Percentiles rank a stretch among this genome's conserved stretches.
Conservation (phyloP, 2,329 filamentous ascomycete species). For the Ophiosphaerella herpotricha region DNA sequence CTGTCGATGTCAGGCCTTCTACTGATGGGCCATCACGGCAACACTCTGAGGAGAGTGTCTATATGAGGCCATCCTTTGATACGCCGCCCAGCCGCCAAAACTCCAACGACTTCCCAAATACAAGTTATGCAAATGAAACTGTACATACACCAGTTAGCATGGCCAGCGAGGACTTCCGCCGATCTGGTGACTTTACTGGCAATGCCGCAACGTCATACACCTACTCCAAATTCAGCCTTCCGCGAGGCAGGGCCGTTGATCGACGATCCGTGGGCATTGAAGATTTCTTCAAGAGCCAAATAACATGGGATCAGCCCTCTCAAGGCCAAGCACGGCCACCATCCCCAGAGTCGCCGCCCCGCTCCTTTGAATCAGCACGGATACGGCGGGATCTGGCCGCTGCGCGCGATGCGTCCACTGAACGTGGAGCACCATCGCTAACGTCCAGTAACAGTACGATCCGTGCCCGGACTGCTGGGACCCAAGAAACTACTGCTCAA, state of each 20-base stretch:
- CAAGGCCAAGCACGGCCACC: constrained; percentile 36
- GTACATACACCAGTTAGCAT: constrained; percentile 73
- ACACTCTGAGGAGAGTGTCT: constrained; percentile 42
- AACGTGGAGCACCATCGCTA: constrained; percentile 39
- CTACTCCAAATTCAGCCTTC: constrained; percentile 82
- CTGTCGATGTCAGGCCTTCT: constrained; percentile 42
- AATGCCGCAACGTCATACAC: constrained; percentile 74
- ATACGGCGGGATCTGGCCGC: constrained; percentile 16
- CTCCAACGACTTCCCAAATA: constrained; percentile 56
- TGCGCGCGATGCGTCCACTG: constrained; percentile 22
- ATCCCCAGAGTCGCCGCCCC: constrained; percentile 46
- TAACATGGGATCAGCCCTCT: constrained; percentile 64
- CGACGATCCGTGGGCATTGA: constrained; percentile 54
- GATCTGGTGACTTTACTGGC: constrained; percentile 56
- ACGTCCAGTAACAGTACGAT: constrained; percentile 52
- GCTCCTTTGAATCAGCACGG: constrained; percentile 38
- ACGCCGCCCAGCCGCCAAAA: constrained; percentile 45
- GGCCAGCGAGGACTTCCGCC: constrained; percentile 70
- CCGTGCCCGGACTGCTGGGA: constrained; percentile 49
- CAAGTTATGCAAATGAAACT: constrained; percentile 66
- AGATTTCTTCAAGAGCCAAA: constrained; percentile 53
- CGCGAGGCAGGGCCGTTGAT: constrained; percentile 79
- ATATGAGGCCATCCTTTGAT: constrained; percentile 47
- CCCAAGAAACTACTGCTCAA: constrained; percentile 75
- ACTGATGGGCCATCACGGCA: constrained; percentile 44